These are phyloP conservation scores for Moelleriella libera DNA, from an alignment of 2,329 filamentous ascomycete species.

Conservation along the genomic window DNA sequence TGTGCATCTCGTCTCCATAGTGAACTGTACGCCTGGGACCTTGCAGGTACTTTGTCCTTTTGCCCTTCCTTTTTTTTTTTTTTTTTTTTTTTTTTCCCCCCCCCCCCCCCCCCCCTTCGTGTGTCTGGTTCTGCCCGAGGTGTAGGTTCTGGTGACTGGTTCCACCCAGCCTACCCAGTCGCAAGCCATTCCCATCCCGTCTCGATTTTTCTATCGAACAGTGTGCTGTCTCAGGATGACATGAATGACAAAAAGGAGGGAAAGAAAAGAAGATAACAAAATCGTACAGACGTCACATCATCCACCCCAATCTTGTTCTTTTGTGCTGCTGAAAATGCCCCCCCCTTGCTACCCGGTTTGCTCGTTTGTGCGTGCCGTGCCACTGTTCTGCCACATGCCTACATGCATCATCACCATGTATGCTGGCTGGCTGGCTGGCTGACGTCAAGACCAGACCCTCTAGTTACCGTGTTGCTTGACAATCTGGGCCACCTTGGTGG, in stretches of 20 bases:
- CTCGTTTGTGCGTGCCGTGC: no score
- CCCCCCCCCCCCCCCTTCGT: no score
- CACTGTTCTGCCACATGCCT: background rate
- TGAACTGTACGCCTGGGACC: background rate
- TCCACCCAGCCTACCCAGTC: no score
- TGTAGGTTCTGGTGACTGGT: no score
- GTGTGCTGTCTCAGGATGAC: no score
- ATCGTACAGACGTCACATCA: background rate
- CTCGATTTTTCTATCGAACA: no score
- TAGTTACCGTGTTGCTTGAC: constrained; percentile 43
- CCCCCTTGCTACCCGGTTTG: background rate
- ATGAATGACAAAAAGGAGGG: background rate
- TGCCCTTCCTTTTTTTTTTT: background rate
- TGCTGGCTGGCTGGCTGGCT: no score
- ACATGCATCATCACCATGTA: no score
- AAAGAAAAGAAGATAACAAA: background rate
- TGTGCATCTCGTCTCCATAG: background rate
- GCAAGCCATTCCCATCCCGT: no score
- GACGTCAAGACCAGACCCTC: background rate
- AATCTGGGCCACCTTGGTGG: constrained; percentile 65
- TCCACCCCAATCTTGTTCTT: background rate
- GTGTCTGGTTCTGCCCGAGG: no score
- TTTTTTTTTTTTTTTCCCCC: background rate
- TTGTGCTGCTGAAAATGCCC: background rate
- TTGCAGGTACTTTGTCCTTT: background rate